phyloP scores from a whole-genome alignment of 257 asterid species.

The Ophiorrhiza pumila region DNA sequence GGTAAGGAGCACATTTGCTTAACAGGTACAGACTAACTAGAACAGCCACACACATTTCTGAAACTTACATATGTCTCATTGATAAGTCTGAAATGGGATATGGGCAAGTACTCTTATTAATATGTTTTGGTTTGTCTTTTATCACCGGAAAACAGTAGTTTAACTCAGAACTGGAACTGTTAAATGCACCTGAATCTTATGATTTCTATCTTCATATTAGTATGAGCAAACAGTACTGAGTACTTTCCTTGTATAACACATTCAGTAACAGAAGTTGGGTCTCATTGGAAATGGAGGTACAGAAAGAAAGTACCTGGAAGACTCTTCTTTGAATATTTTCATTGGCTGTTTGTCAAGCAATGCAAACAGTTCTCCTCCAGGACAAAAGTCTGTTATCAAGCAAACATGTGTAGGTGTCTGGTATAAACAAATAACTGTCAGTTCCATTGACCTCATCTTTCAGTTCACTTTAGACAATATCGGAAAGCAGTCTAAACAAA shows the following conservation, averaged over 20 bases:
- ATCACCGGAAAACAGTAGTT: background rate
- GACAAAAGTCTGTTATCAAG: slow-evolving; percentile 92
- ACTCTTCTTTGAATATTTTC: slow-evolving; percentile 88
- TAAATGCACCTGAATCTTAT: background rate
- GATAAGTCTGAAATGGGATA: background rate
- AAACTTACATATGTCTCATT: background rate
- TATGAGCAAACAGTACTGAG: background rate
- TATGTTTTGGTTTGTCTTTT: background rate
- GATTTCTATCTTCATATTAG: background rate
- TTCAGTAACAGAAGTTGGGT: too few relatives aligned
- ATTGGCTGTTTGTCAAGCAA: slow-evolving; percentile 94
- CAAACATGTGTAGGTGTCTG: slow-evolving; percentile 98
- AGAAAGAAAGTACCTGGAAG: slow-evolving; percentile 65
- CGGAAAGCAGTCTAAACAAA: slow-evolving; percentile 4
- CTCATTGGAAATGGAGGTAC: background rate
- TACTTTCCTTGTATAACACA: background rate
- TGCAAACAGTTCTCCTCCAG: slow-evolving; percentile 95
- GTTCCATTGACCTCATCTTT: background rate
- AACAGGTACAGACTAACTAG: background rate
- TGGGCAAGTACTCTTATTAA: too few relatives aligned
- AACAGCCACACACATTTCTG: background rate
- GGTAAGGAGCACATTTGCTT: background rate
- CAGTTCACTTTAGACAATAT: background rate
- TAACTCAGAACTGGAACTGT: background rate
- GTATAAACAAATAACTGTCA: slow-evolving; percentile 27